Conservation (phyloP, 1,139 yeast genomes). For the Saccharomyces hybrid region DNA sequence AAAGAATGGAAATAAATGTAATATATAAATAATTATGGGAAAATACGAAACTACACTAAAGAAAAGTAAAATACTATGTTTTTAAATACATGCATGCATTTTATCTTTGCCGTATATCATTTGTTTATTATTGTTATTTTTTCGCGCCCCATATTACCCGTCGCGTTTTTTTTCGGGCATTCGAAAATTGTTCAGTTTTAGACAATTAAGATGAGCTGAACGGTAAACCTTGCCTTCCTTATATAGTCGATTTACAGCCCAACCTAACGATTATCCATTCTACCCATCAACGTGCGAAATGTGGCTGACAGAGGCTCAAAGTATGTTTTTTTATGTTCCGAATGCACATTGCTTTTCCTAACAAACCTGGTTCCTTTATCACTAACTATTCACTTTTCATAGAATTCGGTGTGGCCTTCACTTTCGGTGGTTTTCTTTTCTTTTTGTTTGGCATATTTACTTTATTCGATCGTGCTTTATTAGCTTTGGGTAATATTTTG, state of each 20-base stretch:
- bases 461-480: conserved; percentile 79
- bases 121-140: neutral
- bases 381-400: conserved; percentile 16
- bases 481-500: conserved; percentile 79
- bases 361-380: conserved; percentile 4
- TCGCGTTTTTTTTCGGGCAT: neutral
- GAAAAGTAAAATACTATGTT: neutral
- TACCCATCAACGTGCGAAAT: conserved; percentile 26
- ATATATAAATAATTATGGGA: neutral
- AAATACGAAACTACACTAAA: neutral
- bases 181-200: neutral
- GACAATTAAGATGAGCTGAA: neutral
- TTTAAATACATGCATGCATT: neutral
- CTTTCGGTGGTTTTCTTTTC: conserved; percentile 76
- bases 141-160: neutral
- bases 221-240: neutral
- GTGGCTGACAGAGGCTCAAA: conserved; percentile 76
- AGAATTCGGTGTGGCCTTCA: conserved; percentile 92
- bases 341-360: neutral
- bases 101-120: neutral
- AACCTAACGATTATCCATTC: neutral
- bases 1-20: neutral
- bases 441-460: conserved; percentile 77
- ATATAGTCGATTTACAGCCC: neutral
- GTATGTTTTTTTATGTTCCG: conserved; percentile 38